phyloP scores from a whole-genome alignment of 495 filamentous ascomycete species.

The Daldinia decipiens region DNA sequence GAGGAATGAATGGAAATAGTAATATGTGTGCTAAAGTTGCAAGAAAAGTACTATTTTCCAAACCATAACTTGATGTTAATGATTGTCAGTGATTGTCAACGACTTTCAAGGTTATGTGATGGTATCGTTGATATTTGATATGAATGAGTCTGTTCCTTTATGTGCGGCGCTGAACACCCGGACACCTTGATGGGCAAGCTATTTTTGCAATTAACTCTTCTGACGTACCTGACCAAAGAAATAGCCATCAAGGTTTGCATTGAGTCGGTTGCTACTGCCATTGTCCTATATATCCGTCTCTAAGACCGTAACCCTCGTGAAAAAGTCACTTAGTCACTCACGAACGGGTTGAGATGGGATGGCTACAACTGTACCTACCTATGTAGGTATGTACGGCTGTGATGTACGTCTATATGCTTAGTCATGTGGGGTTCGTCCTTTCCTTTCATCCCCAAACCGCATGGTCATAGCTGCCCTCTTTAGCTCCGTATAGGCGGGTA shows the following conservation, averaged over 20 bases:
- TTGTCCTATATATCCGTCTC: not conserved
- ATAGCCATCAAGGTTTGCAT: not conserved
- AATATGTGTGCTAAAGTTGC: slow-evolving; percentile 1
- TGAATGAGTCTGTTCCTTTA: slow-evolving; percentile 1
- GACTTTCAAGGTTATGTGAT: not conserved
- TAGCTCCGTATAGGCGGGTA: not conserved
- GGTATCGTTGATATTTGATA: not conserved
- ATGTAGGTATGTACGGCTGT: too few relatives aligned
- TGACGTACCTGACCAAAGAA: not conserved
- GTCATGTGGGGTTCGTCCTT: not conserved
- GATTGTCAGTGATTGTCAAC: not conserved
- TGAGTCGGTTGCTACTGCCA: not conserved
- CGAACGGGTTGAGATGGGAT: not conserved
- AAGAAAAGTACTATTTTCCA: not conserved
- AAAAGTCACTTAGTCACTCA: not conserved
- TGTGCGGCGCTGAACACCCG: not conserved
- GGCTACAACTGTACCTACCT: not conserved
- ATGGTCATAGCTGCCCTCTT: not conserved
- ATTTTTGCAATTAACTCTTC: not conserved
- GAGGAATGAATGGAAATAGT: not conserved
- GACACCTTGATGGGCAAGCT: slow-evolving; percentile 3
- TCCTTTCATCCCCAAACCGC: not conserved
- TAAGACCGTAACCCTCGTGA: not conserved
- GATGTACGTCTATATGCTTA: not conserved
- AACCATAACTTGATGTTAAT: not conserved